phyloP scores from a whole-genome alignment of 768 basidiomycete genomes.

The Pholiota conissans region DNA sequence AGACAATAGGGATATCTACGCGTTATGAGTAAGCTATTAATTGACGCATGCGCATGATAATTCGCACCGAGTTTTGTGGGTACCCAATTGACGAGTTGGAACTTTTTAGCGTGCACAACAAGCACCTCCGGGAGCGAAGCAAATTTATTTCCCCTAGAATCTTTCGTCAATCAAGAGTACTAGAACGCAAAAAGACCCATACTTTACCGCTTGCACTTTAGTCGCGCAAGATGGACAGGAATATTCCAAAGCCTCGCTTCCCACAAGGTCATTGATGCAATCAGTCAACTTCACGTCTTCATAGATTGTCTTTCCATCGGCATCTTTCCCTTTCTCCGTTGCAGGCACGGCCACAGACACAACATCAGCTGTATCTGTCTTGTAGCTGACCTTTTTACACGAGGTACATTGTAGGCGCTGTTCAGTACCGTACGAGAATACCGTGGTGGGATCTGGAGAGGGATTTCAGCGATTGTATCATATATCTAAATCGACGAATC shows the following conservation, averaged over 20 bases:
- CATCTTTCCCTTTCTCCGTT: slow-evolving; percentile 49
- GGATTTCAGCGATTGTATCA: not conserved
- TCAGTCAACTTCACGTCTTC: slow-evolving; percentile 57
- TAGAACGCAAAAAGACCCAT: slow-evolving; percentile 22
- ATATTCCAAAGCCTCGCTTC: slow-evolving; percentile 75
- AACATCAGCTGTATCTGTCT: slow-evolving; percentile 72
- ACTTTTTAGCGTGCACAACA: slow-evolving; percentile 89
- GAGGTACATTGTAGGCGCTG: slow-evolving; percentile 82
- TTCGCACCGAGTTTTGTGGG: slow-evolving; percentile 87
- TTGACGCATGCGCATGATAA: not conserved
- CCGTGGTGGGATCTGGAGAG: slow-evolving; percentile 61
- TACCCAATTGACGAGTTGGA: slow-evolving; percentile 95
- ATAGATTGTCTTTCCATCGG: slow-evolving; percentile 64
- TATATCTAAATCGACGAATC: too few species aligned
- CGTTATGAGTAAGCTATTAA: not conserved
- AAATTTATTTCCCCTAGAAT: slow-evolving; percentile 66
- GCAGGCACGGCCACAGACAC: slow-evolving; percentile 83
- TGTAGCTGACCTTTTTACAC: slow-evolving; percentile 82
- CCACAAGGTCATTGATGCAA: slow-evolving; percentile 62
- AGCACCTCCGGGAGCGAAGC: slow-evolving; percentile 88
- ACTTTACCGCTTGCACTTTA: slow-evolving; percentile 75
- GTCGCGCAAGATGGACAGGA: slow-evolving; percentile 72
- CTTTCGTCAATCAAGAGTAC: not conserved
- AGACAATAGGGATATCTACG: slow-evolving; percentile 80
- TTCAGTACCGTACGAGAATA: slow-evolving; percentile 82